These are phyloP conservation scores for Roridomyces roridus DNA, from an alignment of 768 basidiomycete genomes.

Conservation along the genomic window DNA sequence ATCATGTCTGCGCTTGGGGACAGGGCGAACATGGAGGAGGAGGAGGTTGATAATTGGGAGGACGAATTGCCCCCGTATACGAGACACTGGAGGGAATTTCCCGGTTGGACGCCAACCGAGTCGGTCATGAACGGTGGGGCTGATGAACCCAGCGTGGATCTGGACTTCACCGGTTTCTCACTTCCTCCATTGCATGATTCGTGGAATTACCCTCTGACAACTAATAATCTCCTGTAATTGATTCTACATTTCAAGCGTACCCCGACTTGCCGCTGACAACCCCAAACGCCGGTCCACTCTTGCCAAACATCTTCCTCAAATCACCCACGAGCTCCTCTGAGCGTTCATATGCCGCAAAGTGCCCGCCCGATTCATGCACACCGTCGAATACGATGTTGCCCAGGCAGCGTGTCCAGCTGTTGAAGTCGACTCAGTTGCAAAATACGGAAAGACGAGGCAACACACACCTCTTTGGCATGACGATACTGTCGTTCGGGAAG, in stretches of 20 bases:
- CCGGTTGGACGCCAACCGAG: no score
- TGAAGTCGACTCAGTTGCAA: not conserved
- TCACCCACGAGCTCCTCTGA: slow-evolving; percentile 50
- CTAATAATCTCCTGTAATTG: no score
- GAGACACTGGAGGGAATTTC: no score
- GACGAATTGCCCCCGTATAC: no score
- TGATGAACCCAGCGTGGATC: no score
- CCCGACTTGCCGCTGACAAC: slow-evolving; percentile 7
- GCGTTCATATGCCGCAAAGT: slow-evolving; percentile 61
- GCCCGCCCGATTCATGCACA: slow-evolving; percentile 58
- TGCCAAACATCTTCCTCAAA: slow-evolving; percentile 14
- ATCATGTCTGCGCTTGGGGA: no score
- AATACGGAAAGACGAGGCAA: not conserved
- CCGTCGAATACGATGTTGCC: slow-evolving; percentile 53
- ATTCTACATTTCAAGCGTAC: not conserved
- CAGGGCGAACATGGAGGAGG: no score
- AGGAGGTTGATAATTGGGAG: no score
- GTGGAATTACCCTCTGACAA: no score
- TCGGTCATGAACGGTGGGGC: no score
- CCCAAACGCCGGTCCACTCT: slow-evolving; percentile 9
- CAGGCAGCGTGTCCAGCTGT: slow-evolving; percentile 48
- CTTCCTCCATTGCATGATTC: no score
- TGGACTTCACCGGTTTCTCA: no score
- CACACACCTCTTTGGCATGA: slow-evolving; percentile 38
- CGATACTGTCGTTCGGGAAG: slow-evolving; percentile 56